phyloP scores from a whole-genome alignment of 805 yeast species.

The Starmera amethionina region DNA sequence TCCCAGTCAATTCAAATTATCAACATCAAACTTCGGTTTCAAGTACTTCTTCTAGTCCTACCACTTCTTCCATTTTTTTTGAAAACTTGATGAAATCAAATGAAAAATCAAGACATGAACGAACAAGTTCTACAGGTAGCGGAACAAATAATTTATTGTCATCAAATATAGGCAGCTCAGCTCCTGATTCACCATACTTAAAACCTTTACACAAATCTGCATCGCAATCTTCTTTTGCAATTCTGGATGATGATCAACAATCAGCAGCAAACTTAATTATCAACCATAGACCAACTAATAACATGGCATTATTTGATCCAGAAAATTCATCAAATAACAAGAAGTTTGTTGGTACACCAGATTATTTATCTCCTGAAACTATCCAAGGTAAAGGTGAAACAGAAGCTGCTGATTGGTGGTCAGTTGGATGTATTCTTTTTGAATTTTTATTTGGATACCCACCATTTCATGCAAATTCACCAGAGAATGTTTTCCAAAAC shows the following conservation, averaged over 20 bases:
- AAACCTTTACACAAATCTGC: conserved; percentile 39
- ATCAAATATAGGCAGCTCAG: too few relatives aligned
- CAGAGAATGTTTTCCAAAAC: conserved; percentile 74
- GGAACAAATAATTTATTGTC: neutral
- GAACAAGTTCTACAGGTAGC: conserved; percentile 11
- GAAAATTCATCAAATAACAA: conserved; percentile 42
- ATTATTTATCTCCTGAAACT: conserved; percentile 94
- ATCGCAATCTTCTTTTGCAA: conserved; percentile 48
- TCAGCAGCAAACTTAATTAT: conserved; percentile 4
- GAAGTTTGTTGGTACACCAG: conserved; percentile 93
- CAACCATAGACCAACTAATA: conserved; percentile 16
- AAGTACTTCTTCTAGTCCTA: conserved; percentile 19
- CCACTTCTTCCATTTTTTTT: conserved; percentile 14
- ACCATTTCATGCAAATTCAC: conserved; percentile 80
- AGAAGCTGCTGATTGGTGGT: conserved; percentile 95
- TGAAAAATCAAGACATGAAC: conserved; percentile 2
- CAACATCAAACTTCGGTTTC: conserved; percentile 3
- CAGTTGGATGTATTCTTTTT: conserved; percentile 89
- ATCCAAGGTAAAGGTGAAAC: conserved; percentile 77
- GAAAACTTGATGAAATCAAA: conserved; percentile 17
- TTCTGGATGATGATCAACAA: conserved; percentile 42
- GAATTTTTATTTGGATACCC: conserved; percentile 91
- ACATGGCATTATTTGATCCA: conserved; percentile 70
- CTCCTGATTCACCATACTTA: conserved; percentile 35
- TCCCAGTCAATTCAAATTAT: conserved; percentile 8